phyloP scores from a whole-genome alignment of 164 flowering plant genomes.

The Chimonanthus salicifolius region DNA sequence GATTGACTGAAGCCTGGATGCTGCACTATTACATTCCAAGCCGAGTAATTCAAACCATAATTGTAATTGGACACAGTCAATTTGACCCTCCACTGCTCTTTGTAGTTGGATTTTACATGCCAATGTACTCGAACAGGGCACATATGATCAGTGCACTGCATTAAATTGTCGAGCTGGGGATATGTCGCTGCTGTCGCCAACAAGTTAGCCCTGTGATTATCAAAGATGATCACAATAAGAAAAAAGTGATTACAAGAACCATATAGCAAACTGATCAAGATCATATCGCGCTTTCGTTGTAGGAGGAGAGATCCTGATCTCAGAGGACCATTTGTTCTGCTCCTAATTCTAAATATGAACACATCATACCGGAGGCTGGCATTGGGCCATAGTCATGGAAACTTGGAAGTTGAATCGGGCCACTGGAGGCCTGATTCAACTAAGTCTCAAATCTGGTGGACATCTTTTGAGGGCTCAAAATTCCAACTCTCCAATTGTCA shows the following conservation, averaged over 20 bases:
- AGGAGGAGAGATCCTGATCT: no score
- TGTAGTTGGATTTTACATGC: constrained; percentile 57
- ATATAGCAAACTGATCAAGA: neutral
- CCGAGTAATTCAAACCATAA: constrained; percentile 34
- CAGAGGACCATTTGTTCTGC: no score
- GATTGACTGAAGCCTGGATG: constrained; percentile 51
- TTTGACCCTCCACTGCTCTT: constrained; percentile 54
- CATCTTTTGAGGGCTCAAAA: no score
- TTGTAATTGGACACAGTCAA: constrained; percentile 51
- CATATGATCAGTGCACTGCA: constrained; percentile 64
- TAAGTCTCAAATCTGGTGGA: no score
- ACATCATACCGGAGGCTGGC: no score
- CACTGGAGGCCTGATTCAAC: no score
- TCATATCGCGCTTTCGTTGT: no score
- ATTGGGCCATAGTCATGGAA: no score
- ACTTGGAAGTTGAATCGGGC: no score
- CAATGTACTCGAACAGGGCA: constrained; percentile 66
- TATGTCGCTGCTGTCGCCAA: neutral
- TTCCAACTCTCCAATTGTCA: no score
- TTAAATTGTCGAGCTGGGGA: constrained; percentile 3
- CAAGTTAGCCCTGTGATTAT: neutral
- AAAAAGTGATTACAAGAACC: neutral
- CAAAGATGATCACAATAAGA: no score
- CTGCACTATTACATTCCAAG: constrained; percentile 60
- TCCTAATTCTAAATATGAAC: no score